phyloP scores from a whole-genome alignment of 441 rosid species.

The Adansonia gregorii region DNA sequence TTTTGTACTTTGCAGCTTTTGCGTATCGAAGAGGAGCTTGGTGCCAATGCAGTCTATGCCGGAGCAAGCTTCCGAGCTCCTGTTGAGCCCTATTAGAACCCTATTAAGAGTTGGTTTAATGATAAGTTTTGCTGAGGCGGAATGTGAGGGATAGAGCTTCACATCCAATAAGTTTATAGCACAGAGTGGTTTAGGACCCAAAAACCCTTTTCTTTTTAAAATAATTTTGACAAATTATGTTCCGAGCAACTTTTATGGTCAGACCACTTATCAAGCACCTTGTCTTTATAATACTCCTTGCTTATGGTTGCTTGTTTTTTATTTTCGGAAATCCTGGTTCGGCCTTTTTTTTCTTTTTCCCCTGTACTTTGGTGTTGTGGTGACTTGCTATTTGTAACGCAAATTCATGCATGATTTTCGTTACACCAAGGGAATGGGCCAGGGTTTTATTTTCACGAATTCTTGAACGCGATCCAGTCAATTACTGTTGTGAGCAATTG shows the following conservation, averaged over 20 bases:
- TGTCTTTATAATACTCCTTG: neutral
- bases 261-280: neutral
- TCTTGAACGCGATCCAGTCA: neutral
- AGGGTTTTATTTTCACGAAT: neutral
- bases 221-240: constrained; percentile 25
- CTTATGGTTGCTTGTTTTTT: neutral
- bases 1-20: constrained; percentile 53
- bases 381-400: no score
- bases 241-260: neutral
- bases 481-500: no score
- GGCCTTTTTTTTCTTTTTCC: neutral
- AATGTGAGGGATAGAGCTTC: neutral
- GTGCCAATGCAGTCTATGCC: constrained; percentile 80
- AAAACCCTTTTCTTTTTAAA: neutral
- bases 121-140: neutral
- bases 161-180: neutral
- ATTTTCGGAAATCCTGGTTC: constrained; percentile 2
- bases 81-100: constrained; percentile 73
- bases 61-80: constrained; percentile 87
- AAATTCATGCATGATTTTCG: no score
- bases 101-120: neutral
- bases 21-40: constrained; percentile 96
- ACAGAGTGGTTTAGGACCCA: neutral
- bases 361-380: no score
- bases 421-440: no score